Evolutionary conservation across 805 yeast species (phyloP), one percentile per base, ranked within the genome.

Genomic region (Wickerhamomyces hampshirensis): DNA sequence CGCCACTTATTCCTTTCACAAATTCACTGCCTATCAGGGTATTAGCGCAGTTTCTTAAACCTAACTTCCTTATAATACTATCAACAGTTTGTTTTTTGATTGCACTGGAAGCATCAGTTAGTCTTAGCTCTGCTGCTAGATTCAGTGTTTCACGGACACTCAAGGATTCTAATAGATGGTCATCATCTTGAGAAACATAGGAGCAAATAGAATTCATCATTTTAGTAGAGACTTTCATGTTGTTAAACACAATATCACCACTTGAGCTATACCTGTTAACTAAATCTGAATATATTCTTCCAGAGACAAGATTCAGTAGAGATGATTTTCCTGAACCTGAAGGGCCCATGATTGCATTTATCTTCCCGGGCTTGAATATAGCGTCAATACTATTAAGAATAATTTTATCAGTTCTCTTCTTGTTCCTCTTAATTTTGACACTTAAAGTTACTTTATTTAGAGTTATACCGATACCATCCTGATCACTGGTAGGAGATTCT

Each of bases 111-210:
- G 63, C 34, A 17, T 59, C 53, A 1, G 84, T 77, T 13, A 86
- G 59, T 43, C 95, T 64, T 38, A 86, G 59, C 32, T 64, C 71
- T 0, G 93, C 94, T 18, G 89, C 87, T 59, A 71, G 80, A 37
- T 66, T 65, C 13, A 87, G 60, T 0, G 95, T 84, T 55, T 87
- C 96, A 33, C 79, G 59, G 2, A 87, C 95, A 0, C 95, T 84
- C 40, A 87, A 62, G 7, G 81, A 68, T 1, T 88, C 72, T 24
- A 85, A 58, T 31, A 87, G 60, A 34, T 85, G 80, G 44, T 78
- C 82, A 53, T 86, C 95, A 46, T 81, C 87, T 52, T 86, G 95
- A 5, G 87, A 73, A 12, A 86, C 95, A 58, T 81, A 86, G 0
- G 91, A 85, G 34, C 91, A 79, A 2, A 77, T 52, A 5, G 68